These are phyloP conservation scores for Diversispora epigaea DNA, from an alignment of 192 early-diverging fungal genomes.

Conservation along the genomic window DNA sequence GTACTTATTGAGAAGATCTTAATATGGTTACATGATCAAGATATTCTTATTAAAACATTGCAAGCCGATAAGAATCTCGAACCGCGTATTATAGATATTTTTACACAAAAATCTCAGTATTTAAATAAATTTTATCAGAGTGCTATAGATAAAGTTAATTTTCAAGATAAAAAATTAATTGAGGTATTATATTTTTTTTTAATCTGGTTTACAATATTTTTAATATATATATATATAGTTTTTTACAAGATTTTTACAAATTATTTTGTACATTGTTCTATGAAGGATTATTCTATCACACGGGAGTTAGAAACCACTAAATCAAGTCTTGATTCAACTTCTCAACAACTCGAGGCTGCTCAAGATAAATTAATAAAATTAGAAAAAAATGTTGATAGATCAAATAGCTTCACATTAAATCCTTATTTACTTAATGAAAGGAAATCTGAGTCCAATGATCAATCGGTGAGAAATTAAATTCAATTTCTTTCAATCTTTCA, in stretches of 20 bases:
- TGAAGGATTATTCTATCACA: not conserved
- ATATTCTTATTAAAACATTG: not conserved
- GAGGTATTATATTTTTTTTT: not conserved
- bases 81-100: not conserved
- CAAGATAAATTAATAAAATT: not conserved
- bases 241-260: not conserved
- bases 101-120: not conserved
- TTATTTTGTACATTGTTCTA: too few relatives aligned
- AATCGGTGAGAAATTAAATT: not conserved
- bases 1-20: not conserved
- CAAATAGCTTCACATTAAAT: constrained; percentile 8
- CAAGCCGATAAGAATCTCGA: not conserved
- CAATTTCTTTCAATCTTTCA: too few relatives aligned
- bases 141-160: not conserved
- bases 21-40: not conserved
- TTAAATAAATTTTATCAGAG: not conserved
- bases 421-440: not conserved
- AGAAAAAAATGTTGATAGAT: constrained; percentile 15
- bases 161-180: not conserved
- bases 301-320: constrained; percentile 2
- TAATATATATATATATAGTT: not conserved
- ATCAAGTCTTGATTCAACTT: not conserved
- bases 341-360: not conserved
- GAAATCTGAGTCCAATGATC: not conserved
- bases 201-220: not conserved